A percentile compares a stretch with the other conserved stretches of the same genome.
Evolutionary conservation across 2,329 filamentous ascomycete species (phyloP).

Genomic region (Colletotrichum navitas): DNA sequence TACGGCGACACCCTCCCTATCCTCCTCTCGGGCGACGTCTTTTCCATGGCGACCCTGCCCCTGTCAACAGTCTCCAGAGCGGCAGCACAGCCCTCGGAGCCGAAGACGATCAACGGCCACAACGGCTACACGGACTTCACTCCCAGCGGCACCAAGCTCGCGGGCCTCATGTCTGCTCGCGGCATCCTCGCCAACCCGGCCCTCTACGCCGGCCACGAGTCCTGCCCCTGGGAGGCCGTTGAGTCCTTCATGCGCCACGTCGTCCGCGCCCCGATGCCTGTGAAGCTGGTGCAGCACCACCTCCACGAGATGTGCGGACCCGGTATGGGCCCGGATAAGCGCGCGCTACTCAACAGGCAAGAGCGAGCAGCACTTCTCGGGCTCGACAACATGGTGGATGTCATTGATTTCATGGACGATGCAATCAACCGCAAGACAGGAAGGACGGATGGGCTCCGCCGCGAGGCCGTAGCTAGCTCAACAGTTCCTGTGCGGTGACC

Average conservation of each 20-base stretch:
- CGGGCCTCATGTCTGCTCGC: conserved; percentile 78
- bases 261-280: conserved; percentile 69
- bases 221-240: conserved; percentile 73
- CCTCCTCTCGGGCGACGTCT: conserved; percentile 78
- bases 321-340: conserved; percentile 66
- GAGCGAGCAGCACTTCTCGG: conserved; percentile 65
- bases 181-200: conserved; percentile 77
- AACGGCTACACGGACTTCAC: conserved; percentile 38
- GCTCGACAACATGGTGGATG: conserved; percentile 66
- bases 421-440: conserved; percentile 52
- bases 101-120: neutral
- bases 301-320: conserved; percentile 75
- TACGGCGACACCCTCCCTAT: conserved; percentile 70
- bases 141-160: conserved; percentile 62
- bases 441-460: conserved; percentile 30
- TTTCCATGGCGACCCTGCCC: conserved; percentile 65
- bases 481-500: conserved; percentile 20
- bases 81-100: neutral
- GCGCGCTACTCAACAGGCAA: conserved; percentile 65
- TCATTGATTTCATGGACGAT: conserved; percentile 72
- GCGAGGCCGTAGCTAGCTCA: conserved; percentile 28
- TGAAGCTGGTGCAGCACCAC: conserved; percentile 75
- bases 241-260: conserved; percentile 72
- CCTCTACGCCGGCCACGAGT: conserved; percentile 68
- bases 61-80: conserved; percentile 50